Conservation (phyloP, 257 asterid species). For the Agastache rugosa region DNA sequence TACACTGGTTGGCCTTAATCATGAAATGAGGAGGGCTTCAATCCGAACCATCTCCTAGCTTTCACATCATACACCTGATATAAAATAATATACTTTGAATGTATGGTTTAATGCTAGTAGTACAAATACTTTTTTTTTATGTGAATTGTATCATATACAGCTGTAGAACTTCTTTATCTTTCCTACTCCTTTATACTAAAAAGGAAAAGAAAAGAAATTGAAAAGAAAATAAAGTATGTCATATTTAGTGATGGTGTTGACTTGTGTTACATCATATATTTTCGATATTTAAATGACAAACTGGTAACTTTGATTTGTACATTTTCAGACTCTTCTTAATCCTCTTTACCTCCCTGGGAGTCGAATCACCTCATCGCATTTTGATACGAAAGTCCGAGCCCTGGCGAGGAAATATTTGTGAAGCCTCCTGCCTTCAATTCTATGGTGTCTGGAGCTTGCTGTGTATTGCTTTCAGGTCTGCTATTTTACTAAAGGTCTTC, state of each 20-base stretch:
- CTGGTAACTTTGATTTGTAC: conserved; percentile 15
- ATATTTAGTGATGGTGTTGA: conserved; percentile 3
- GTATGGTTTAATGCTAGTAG: not conserved
- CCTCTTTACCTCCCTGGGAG: conserved; percentile 98
- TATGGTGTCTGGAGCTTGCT: conserved; percentile 33
- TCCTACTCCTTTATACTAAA: not conserved
- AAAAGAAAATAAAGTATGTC: not conserved
- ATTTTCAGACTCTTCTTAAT: conserved; percentile 85
- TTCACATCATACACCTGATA: not conserved
- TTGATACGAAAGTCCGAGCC: conserved; percentile 96
- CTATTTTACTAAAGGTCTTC: conserved; percentile 26
- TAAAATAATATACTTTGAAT: not conserved
- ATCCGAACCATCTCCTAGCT: not conserved
- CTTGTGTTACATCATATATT: conserved; percentile 16
- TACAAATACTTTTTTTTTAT: conserved; percentile 8
- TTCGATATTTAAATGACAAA: conserved; percentile 7
- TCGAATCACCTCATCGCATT: conserved; percentile 88
- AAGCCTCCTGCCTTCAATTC: conserved; percentile 34
- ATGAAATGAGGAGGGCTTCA: not conserved
- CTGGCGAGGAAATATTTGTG: conserved; percentile 89
- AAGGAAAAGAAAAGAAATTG: no score
- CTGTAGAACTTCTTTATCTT: not conserved
- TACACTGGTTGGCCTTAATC: not conserved
- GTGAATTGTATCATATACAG: not conserved
- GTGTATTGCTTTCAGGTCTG: conserved; percentile 38